A percentile compares a stretch with the other conserved stretches of the same genome.
phyloP scores from a whole-genome alignment of 352 stramenopile genomes.

The Globisporangium spinosum region DNA sequence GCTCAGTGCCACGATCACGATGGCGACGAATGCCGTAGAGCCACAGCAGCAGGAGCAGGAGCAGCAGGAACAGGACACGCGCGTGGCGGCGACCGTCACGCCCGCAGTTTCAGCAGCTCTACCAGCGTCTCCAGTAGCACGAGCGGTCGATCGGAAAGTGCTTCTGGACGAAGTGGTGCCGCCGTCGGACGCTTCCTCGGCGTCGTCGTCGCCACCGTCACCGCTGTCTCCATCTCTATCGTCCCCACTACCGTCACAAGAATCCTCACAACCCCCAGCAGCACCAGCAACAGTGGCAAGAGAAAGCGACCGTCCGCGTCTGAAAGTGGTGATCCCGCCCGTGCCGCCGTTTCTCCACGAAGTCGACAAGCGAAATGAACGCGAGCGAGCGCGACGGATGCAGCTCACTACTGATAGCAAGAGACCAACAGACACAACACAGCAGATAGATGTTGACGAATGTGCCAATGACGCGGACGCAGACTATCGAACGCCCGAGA shows the following conservation, averaged over 20 bases:
- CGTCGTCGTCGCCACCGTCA: not conserved
- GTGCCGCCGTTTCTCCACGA: slow-evolving; percentile 21
- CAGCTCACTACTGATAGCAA: not conserved
- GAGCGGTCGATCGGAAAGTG: slow-evolving; percentile 1
- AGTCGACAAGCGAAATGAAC: slow-evolving; percentile 17
- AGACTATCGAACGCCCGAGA: slow-evolving; percentile 16
- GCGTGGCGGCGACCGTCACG: not conserved
- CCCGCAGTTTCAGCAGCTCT: not conserved
- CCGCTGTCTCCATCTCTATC: slow-evolving; percentile 1
- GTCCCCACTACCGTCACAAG: slow-evolving; percentile 2
- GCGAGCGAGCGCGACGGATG: not conserved
- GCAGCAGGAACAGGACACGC: not conserved
- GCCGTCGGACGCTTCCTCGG: slow-evolving; percentile 2
- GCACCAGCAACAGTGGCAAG: not conserved
- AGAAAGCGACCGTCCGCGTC: not conserved
- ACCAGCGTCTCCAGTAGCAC: not conserved
- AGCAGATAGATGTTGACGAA: not conserved
- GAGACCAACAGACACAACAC: too few relatives aligned
- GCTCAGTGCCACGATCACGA: not conserved
- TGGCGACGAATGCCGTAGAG: not conserved
- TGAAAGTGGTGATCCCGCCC: slow-evolving; percentile 20
- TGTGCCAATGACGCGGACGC: slow-evolving; percentile 6
- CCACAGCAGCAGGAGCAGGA: not conserved
- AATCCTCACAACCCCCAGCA: not conserved
- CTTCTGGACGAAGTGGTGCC: slow-evolving; percentile 12